Percentiles rank a stretch among this genome's conserved stretches.
Evolutionary conservation across 805 yeast species (phyloP).

Genomic region (Torulaspora quercuum): DNA sequence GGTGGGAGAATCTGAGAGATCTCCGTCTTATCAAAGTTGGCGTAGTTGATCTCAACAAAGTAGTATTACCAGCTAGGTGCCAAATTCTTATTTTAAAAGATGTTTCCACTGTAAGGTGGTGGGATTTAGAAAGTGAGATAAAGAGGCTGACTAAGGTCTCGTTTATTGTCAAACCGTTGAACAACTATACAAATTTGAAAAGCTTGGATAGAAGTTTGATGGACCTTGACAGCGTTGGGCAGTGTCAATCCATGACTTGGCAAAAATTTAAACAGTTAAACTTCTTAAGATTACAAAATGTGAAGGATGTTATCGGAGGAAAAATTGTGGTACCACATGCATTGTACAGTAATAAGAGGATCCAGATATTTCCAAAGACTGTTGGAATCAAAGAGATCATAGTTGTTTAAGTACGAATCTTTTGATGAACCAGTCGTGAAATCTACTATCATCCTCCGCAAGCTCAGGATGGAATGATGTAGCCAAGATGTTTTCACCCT

Average conservation of each 20-base stretch:
- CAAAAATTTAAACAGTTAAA: conserved; percentile 15
- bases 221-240: conserved; percentile 6
- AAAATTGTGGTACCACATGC: conserved; percentile 22
- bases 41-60: conserved; percentile 26
- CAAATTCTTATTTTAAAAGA: conserved; percentile 18
- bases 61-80: conserved; percentile 27
- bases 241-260: conserved; percentile 9
- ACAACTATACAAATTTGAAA: conserved; percentile 2
- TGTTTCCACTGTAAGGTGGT: conserved; percentile 24
- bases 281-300: conserved; percentile 16
- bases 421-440: conserved; percentile 68
- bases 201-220: conserved; percentile 8
- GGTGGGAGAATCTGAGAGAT: conserved; percentile 30
- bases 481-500: conserved; percentile 56
- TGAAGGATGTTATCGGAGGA: conserved; percentile 9
- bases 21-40: conserved; percentile 19
- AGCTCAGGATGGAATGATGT: conserved; percentile 83
- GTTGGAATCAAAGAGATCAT: conserved; percentile 9
- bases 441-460: conserved; percentile 47
- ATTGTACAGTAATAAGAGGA: conserved; percentile 20
- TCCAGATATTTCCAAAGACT: conserved; percentile 8
- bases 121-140: conserved; percentile 21
- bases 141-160: conserved; percentile 2
- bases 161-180: conserved; percentile 1
- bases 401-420: conserved; percentile 46